These are phyloP conservation scores for Nissolia schottii DNA, from an alignment of 306 rosid species.

Conservation along the genomic window DNA sequence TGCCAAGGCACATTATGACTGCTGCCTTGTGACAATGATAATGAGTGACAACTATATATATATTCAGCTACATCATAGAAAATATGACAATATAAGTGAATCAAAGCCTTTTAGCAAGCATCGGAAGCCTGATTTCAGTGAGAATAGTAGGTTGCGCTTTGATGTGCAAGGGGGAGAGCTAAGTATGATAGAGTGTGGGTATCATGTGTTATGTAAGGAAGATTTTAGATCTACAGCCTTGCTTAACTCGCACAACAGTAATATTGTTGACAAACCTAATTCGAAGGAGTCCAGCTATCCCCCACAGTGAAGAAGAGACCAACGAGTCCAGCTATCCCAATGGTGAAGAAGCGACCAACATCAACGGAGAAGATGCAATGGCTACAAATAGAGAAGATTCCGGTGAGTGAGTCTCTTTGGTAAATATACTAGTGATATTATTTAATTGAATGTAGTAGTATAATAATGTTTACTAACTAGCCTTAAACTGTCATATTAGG, in stretches of 20 bases:
- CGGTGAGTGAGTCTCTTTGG: neutral
- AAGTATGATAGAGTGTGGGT: neutral
- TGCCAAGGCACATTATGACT: neutral
- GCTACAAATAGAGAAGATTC: neutral
- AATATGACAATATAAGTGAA: neutral
- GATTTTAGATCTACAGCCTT: neutral
- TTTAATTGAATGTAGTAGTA: too few species aligned
- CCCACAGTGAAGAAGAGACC: neutral
- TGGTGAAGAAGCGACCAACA: too few species aligned
- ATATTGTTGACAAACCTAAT: neutral
- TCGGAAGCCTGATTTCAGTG: conserved; percentile 6
- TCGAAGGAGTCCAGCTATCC: neutral
- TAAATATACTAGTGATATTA: too few species aligned
- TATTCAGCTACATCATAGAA: conserved; percentile 1
- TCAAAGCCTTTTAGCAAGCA: conserved; percentile 10
- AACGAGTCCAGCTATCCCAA: too few species aligned
- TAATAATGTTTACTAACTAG: too few species aligned
- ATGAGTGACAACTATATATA: neutral
- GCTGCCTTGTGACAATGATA: conserved; percentile 12
- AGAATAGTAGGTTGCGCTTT: neutral
- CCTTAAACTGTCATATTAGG: too few species aligned
- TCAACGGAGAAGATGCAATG: too few species aligned
- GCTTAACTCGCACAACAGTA: neutral
- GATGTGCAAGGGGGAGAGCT: neutral
- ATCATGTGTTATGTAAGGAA: neutral